Evolutionary conservation across 2,329 filamentous ascomycete species (phyloP), one percentile per base, ranked within the genome.

Genomic region (Ophiostoma sp.): DNA sequence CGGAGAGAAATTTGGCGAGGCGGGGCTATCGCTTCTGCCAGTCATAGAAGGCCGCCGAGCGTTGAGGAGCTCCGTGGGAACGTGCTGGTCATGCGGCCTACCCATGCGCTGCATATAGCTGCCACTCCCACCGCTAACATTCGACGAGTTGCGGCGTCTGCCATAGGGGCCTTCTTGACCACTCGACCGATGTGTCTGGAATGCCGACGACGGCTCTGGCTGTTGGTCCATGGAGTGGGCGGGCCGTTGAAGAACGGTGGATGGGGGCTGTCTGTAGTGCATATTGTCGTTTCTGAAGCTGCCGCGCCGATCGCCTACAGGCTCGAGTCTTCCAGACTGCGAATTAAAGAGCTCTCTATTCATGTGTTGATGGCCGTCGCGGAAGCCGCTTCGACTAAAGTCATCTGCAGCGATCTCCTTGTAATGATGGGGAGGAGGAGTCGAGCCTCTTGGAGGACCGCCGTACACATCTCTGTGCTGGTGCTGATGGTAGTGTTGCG

Each of bases 331-430:
- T 18, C 94, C 94, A 67, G 92, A 97, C 68, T 96, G 90, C n/a
- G 94, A 96, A 76, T 98, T 97, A 80, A 88, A 98, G 0, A 98
- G 82, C 77, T 98, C 93, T 68, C 91, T 84, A 71, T 86, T 88
- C 11, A 84, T 82, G 68, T 85, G 82, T 0, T 81, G 76, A 47
- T 83, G 82, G 5, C 88, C 85, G 71, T 97, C 92, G 74, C 90
- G 85, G 89, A 91, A 96, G 45, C 88, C 85, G 66, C 89, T 87
- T 71, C 95, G 86, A 76, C 89, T 96, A 75, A 97, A 98, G 72
- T 97, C 94, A 77, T 98, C 95, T 0, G 93, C 91, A 5, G 93
- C 92, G 71, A 97, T 96, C 76, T 98, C 93, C 75, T 92, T 92
- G 0, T 89, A 84, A 3, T 45, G 65, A 27, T 82, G 81, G 18